Evolutionary conservation across 2,329 filamentous ascomycete species (phyloP).

Genomic region (Aspergillus phoenicis): DNA sequence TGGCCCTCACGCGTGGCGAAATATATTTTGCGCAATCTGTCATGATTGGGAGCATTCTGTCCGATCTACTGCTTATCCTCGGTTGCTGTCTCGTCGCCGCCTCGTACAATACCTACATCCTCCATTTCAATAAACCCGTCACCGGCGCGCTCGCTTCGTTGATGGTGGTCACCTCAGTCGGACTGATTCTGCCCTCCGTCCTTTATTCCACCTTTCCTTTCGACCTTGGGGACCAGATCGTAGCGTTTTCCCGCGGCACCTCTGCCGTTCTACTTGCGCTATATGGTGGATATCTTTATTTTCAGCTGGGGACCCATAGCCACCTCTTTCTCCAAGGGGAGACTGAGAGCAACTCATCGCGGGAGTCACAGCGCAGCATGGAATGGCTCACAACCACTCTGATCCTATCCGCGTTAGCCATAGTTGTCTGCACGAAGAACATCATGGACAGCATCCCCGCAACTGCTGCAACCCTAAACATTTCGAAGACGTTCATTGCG

Average conservation of each 20-base stretch:
- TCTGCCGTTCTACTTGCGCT: constrained; percentile 69
- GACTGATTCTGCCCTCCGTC: constrained; percentile 70
- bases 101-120: constrained; percentile 66
- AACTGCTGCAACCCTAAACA: constrained; percentile 63
- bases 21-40: constrained; percentile 88
- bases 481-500: constrained; percentile 73
- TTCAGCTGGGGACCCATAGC: constrained; percentile 71
- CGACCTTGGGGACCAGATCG: constrained; percentile 55
- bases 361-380: background rate
- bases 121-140: constrained; percentile 48
- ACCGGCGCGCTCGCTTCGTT: constrained; percentile 55
- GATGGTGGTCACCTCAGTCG: constrained; percentile 70
- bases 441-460: constrained; percentile 69
- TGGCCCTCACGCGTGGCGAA: constrained; percentile 75
- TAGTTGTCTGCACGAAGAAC: constrained; percentile 70
- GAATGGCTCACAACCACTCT: background rate
- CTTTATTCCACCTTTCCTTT: constrained; percentile 61
- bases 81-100: constrained; percentile 73
- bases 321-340: constrained; percentile 60
- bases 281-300: constrained; percentile 70
- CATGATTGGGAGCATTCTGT: constrained; percentile 87
- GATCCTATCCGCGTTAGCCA: constrained; percentile 55
- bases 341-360: background rate
- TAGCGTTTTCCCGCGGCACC: constrained; percentile 70
- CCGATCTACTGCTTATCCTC: constrained; percentile 77